A percentile compares a stretch with the other conserved stretches of the same genome.
Evolutionary conservation across 345 rosid genomes (phyloP).

Genomic region (Lenwebbia sp.): DNA sequence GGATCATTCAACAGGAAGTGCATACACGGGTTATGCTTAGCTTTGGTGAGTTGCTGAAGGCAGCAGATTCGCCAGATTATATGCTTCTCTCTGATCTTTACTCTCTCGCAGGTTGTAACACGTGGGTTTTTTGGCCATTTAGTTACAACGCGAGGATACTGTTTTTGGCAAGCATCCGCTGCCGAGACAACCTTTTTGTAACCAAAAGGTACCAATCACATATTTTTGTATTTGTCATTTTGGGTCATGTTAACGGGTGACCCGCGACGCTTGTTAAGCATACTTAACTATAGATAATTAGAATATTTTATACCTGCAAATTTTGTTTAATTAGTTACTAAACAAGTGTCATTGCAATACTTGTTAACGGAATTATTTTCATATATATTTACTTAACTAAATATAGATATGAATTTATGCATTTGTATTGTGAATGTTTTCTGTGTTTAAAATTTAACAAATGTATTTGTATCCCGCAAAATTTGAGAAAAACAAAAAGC

Average conservation of each 20-base stretch:
- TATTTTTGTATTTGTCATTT: neutral
- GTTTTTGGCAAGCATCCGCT: neutral
- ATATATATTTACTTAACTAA: too few relatives aligned
- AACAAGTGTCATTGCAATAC: neutral
- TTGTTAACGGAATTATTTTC: neutral
- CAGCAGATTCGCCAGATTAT: neutral
- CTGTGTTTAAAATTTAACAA: too few relatives aligned
- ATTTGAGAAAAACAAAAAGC: too few relatives aligned
- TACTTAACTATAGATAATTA: neutral
- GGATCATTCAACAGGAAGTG: neutral
- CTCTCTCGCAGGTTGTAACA: neutral
- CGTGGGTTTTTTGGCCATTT: neutral
- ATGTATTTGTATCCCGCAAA: too few relatives aligned
- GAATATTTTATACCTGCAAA: neutral
- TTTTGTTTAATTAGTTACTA: neutral
- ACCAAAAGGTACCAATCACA: neutral
- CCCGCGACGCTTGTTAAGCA: neutral
- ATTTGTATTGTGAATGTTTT: too few relatives aligned
- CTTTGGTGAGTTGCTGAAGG: neutral
- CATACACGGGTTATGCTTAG: neutral
- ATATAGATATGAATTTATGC: too few relatives aligned
- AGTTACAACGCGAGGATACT: neutral
- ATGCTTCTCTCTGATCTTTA: neutral
- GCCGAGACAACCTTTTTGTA: neutral
- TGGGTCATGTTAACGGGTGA: neutral